phyloP scores from a whole-genome alignment of 805 yeast species.

The Kuraishia ogatae region DNA sequence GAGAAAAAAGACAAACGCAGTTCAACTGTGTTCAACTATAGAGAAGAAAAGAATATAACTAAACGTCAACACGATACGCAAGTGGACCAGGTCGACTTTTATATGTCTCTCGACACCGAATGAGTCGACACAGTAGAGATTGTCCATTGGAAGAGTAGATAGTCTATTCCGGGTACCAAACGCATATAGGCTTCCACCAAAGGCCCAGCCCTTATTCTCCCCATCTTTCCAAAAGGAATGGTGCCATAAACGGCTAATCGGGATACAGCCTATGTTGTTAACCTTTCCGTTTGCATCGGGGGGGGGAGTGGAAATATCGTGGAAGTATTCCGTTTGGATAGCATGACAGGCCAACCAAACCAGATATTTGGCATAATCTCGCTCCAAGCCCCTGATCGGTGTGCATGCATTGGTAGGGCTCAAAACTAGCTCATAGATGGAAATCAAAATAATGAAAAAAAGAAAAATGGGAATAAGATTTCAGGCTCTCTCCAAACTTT shows the following conservation, averaged over 20 bases:
- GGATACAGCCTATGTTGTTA: background rate
- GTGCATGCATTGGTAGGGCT: background rate
- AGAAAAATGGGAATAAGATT: background rate
- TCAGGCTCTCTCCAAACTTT: background rate
- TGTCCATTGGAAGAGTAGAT: background rate
- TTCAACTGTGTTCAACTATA: background rate
- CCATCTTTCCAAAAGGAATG: background rate
- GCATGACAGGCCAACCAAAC: background rate
- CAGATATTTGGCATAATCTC: background rate
- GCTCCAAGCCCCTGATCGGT: background rate
- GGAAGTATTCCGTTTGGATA: background rate
- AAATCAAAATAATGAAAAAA: background rate
- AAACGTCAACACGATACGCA: background rate
- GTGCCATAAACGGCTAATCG: background rate
- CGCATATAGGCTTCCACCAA: background rate
- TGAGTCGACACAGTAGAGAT: background rate
- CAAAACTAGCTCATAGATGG: background rate
- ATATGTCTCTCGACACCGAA: background rate
- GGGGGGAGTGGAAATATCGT: background rate
- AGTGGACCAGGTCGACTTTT: background rate
- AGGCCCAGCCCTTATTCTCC: background rate
- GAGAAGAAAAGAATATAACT: background rate
- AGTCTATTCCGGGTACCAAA: background rate
- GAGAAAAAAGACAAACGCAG: background rate
- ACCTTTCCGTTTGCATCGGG: background rate